Evolutionary conservation across 1,139 yeast genomes (phyloP), one percentile per base, ranked within the genome.

Genomic region (Debaryomyces udenii): DNA sequence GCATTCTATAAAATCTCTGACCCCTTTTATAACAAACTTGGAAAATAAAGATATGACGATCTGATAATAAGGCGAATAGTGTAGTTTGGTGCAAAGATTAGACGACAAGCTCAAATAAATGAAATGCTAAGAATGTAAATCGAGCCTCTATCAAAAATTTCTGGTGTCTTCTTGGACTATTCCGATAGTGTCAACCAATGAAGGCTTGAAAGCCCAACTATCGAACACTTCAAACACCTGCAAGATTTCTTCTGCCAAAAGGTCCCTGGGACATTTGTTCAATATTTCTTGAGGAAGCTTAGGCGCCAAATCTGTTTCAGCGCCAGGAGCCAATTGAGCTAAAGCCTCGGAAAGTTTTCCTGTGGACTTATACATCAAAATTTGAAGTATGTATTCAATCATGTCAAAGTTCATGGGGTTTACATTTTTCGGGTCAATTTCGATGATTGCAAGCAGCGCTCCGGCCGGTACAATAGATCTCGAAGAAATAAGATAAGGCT

Each of bases 121-220:
- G 7, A 20, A 6, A 20, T 20, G 22, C 22, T 20, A 20, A 7
- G 5, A 7, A 6, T 20, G 22, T 20, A 20, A 7, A 20, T 20
- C 7, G 22, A 20, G 22, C 22, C 7, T 3, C 20, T 9, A 17
- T 41, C 39, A 53, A 31, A 51, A 46, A 18, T 41, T 42, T 37
- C 55, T 40, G 3, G 49, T 39, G 15, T 55, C 60, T 14, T 56
- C 61, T 32, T 51, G 52, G 10, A 53, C 49, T 9, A 57, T 35
- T 17, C 48, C 53, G 13, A 49, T 38, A 4, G 48, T 39, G 13
- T 55, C 58, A 23, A 45, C 47, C 9, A 47, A 14, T 0, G 64
- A 35, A 1, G 97, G 97, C 61, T 83, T 89, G 68, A 90, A 91
- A 0, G 98, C 94, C 98, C 98, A 91, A 16, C 65, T 57, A 35